These are phyloP conservation scores for Dactylellina haptotyla DNA, from an alignment of 2,329 filamentous ascomycete genomes.

Conservation along the genomic window DNA sequence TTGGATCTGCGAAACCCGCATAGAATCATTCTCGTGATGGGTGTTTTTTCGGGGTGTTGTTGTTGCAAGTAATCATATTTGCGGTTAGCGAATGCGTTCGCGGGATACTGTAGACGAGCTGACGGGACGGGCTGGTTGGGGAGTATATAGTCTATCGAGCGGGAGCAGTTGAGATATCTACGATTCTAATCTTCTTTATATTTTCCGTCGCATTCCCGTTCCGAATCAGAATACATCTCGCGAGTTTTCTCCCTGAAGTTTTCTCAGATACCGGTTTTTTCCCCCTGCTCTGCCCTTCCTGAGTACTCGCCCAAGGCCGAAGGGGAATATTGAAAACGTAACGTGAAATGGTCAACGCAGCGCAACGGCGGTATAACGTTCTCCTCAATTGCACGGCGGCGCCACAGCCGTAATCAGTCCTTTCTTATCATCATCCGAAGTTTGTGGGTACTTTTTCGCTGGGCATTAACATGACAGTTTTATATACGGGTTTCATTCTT, in stretches of 20 bases:
- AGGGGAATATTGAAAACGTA: no score
- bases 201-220: background rate
- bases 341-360: no score
- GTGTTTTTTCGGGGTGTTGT: background rate
- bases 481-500: background rate
- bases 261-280: background rate
- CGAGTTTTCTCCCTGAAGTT: no score
- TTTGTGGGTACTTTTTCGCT: slow-evolving; percentile 17
- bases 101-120: background rate
- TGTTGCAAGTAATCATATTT: background rate
- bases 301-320: no score
- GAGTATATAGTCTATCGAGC: background rate
- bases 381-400: slow-evolving; percentile 6
- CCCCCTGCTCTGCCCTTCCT: background rate
- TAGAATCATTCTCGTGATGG: background rate
- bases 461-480: background rate
- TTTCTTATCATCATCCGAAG: slow-evolving; percentile 14
- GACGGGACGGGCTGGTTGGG: no score
- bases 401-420: slow-evolving; percentile 33
- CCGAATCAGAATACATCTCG: no score
- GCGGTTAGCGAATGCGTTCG: background rate
- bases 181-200: background rate
- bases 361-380: no score
- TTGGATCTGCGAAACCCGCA: slow-evolving; percentile 1
- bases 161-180: no score